Base-by-base conservation (phyloP, 2,329 filamentous ascomycete species). In the Metarhizium robertsii region DNA sequence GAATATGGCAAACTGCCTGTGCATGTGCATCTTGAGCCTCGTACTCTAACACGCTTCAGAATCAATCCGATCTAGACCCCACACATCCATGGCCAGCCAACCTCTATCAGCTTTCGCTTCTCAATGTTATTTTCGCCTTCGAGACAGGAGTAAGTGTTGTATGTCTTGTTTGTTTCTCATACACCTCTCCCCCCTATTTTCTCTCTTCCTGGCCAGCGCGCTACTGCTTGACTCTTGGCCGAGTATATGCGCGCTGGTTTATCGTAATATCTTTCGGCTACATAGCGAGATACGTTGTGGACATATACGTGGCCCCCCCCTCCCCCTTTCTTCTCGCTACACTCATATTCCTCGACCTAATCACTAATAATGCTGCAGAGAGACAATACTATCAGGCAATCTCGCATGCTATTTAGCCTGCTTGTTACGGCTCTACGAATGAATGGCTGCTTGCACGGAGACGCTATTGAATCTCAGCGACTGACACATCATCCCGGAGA, bases 111-210 rank as follows among this genome's bases (percentile, higher is more conserved):
- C 64, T 68, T 0, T 63, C 69, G 3, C 57, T 74, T 4, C 54
- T 75, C 2, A 71, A 72, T 32, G 67, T 74, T 1, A 63, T 74
- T 1, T 75, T 75, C 54, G 69, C 67, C 1, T 65, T 75, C 10
- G 67, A 72, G 25, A 64, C 63, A 1, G 69, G 69, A 4, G 69
- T 71, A 53, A 10, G 67, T 53, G 13, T 42, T 16, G 25, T 4
- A 18, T 42, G 40, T 42, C 11, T 14, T 7, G 40, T 1, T 11
- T 11, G 32, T 40, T 40, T 40, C 3, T 2, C 10, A 30, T 18
- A 34, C 34, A 34, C 8, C 34, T 10, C 14, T 4, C 56, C n/a
- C 40, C 18, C 36, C 40, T 59, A 55, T 7, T 53, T 2, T 20
- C 13, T 13, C 14, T 0, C 3, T 3, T 1, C 43, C 16, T 6